Conservation (phyloP, 1,139 yeast species). For the Protomyces gravidus region DNA sequence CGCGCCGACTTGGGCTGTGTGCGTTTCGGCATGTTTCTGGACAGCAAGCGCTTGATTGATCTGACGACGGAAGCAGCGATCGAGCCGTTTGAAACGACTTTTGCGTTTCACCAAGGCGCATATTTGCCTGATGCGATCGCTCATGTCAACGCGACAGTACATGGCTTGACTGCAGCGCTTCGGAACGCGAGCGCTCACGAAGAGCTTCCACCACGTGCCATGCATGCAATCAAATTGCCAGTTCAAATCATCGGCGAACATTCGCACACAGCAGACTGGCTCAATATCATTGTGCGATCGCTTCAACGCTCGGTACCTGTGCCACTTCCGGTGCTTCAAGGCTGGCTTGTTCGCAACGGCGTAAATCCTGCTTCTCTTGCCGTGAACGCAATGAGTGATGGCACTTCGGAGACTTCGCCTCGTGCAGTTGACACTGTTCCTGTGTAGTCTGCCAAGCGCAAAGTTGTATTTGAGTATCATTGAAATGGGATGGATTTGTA, state of each 20-base stretch:
- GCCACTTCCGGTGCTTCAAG: neutral
- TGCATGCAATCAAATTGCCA: neutral
- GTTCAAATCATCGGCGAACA: neutral
- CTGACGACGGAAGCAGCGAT: neutral
- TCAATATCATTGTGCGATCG: neutral
- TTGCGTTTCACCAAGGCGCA: neutral
- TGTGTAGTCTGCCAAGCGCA: too few relatives aligned
- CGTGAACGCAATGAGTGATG: neutral
- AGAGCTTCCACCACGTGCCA: neutral
- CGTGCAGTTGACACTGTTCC: too few relatives aligned
- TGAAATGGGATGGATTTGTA: too few relatives aligned
- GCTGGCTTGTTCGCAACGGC: constrained; percentile 1
- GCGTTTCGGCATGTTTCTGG: neutral
- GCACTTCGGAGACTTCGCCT: too few relatives aligned
- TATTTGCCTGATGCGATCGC: neutral
- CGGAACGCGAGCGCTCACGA: neutral
- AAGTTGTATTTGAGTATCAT: too few relatives aligned
- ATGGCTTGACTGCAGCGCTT: neutral
- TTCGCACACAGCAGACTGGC: neutral
- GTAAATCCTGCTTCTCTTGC: neutral
- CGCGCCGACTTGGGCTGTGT: neutral
- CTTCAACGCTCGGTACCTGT: neutral
- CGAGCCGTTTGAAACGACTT: neutral
- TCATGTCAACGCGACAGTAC: neutral
- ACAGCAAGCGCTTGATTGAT: neutral